Evolutionary conservation across 2,329 filamentous ascomycete species (phyloP), one percentile per base, ranked within the genome.

Genomic region (Davidsoniella virescens): DNA sequence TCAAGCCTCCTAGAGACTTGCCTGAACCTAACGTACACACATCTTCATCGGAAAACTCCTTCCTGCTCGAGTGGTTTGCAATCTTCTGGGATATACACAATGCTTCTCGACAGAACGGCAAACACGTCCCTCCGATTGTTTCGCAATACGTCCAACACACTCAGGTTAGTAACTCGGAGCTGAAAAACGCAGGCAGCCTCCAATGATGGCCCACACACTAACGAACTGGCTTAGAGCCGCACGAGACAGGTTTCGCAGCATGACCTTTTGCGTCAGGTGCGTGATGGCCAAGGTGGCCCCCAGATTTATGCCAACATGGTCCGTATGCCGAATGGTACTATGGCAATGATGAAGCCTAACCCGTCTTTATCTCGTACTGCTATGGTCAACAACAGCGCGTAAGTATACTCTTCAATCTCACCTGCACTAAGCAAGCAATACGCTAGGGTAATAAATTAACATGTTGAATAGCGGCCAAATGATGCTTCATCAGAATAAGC

Each of bases 41-140:
- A 61, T 74, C 75, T 45, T 48, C 49, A 46, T 71, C 71, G 54
- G 74, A 74, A 50, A 83, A 76, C 55, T 86, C 85, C 23, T 96
- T 98, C 60, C 71, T 98, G n/a, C 83, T 87, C 58, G 92, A 96
- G 60, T 98, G 92, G 92, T 98, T 93, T 70, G 86, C 82, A 61
- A 75, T 95, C 48, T 98, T 98, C 65, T 96, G 87, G 87, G 92
- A 98, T 60, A 87, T 96, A 58, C 93, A 84, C 65, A 80, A 80
- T 61, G 86, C 87, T 51, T 53, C 51, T 6, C 46, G 47, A 18
- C 84, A 90, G 62, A 83, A 86, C 60, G 76, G 73, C 59, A 81
- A 79, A 63, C 76, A 75, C 50, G 73, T 73, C 51, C 80, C 72
- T 61, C 65, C 69, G 23, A 74, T 75, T 53, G 80, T 86, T 44